These are phyloP conservation scores for Metarhizium brunneum DNA, from an alignment of 2,329 filamentous ascomycete genomes.

Conservation along the genomic window DNA sequence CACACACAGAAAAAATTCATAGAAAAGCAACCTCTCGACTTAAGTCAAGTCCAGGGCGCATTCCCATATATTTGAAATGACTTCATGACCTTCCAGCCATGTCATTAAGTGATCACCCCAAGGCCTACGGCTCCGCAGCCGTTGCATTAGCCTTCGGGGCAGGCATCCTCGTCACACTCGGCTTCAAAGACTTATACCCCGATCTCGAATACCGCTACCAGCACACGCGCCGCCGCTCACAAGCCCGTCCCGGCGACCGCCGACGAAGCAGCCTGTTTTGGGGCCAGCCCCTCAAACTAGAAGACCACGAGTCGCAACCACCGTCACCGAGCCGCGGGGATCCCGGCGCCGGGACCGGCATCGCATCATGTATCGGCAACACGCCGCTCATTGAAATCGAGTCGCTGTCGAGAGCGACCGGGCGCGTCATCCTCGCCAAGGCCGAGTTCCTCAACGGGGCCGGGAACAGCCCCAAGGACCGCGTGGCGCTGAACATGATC, in stretches of 20 bases:
- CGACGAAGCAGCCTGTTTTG: slow-evolving; percentile 37
- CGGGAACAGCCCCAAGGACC: slow-evolving; percentile 88
- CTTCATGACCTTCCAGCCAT: slow-evolving; percentile 25
- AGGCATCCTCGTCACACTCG: slow-evolving; percentile 65
- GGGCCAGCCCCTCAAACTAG: slow-evolving; percentile 35
- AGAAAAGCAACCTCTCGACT: too few relatives aligned
- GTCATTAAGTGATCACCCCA: slow-evolving; percentile 52
- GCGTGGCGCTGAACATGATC: slow-evolving; percentile 89
- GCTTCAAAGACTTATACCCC: slow-evolving; percentile 72
- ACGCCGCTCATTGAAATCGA: slow-evolving; percentile 83
- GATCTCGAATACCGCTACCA: slow-evolving; percentile 60
- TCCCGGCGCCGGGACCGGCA: slow-evolving; percentile 55
- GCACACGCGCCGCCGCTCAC: slow-evolving; percentile 23
- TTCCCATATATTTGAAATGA: background rate
- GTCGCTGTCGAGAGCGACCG: slow-evolving; percentile 77
- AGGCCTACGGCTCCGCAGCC: slow-evolving; percentile 55
- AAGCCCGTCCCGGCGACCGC: slow-evolving; percentile 3
- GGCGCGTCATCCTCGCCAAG: slow-evolving; percentile 84
- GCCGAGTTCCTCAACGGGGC: slow-evolving; percentile 95
- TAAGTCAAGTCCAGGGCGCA: too few relatives aligned
- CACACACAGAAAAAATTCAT: background rate
- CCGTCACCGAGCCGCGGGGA: background rate
- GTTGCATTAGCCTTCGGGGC: slow-evolving; percentile 65
- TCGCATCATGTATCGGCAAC: slow-evolving; percentile 88
- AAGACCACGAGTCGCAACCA: slow-evolving; percentile 40